Evolutionary conservation across 768 basidiomycete species (phyloP).

Genomic region (Trametes cubensis): DNA sequence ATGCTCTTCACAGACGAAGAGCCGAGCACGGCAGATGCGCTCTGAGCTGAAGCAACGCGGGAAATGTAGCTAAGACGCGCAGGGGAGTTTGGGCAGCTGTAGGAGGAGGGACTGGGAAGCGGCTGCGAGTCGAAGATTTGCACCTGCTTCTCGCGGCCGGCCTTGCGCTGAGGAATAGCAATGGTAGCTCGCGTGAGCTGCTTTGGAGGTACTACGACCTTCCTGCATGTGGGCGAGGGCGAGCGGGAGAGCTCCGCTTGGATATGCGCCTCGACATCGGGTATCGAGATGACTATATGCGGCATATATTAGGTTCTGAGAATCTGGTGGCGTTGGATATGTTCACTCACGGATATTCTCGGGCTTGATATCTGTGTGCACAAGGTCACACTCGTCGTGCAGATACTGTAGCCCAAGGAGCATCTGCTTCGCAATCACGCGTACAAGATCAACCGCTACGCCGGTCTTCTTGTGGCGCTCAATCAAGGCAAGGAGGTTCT

Average conservation of each 20-base stretch:
- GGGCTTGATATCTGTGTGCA: constrained; percentile 93
- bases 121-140: constrained; percentile 87
- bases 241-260: constrained; percentile 66
- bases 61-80: constrained; percentile 30
- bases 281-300: constrained; percentile 73
- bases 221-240: constrained; percentile 73
- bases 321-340: constrained; percentile 26
- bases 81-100: constrained; percentile 31
- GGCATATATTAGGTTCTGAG: background rate
- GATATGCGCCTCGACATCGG: constrained; percentile 78
- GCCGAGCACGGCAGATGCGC: constrained; percentile 10
- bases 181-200: constrained; percentile 61
- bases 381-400: constrained; percentile 89
- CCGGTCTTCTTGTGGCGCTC: constrained; percentile 83
- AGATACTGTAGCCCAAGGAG: constrained; percentile 89
- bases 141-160: constrained; percentile 60
- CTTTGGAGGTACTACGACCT: constrained; percentile 79
- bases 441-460: constrained; percentile 80
- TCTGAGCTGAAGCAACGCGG: constrained; percentile 27
- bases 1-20: constrained; percentile 2
- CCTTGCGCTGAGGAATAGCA: constrained; percentile 57
- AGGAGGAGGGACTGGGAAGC: constrained; percentile 55
- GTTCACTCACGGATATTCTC: constrained; percentile 86
- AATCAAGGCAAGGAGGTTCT: constrained; percentile 73
- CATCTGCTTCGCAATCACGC: constrained; percentile 83